Conservation (phyloP, 2,329 filamentous ascomycete species). For the Emericellopsis atlantica region DNA sequence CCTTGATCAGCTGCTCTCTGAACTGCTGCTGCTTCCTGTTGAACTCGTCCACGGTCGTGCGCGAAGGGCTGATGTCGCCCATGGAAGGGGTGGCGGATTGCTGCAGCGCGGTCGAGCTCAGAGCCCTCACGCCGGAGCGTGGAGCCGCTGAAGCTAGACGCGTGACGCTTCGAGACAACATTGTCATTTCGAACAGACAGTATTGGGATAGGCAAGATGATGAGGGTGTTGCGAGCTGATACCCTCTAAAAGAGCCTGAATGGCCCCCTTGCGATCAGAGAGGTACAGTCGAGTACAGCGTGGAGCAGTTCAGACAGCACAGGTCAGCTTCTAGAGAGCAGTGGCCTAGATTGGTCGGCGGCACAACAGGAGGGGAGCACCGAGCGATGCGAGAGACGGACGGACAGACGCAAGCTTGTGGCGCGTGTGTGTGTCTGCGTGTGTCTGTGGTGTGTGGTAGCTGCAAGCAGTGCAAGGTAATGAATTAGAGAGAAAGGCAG, state of each 20-base stretch:
- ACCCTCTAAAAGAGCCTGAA: background rate
- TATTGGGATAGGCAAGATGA: background rate
- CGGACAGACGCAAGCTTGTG: background rate
- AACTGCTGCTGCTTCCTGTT: conserved; percentile 76
- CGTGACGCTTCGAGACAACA: conserved; percentile 38
- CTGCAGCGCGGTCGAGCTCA: conserved; percentile 39
- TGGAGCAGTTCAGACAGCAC: background rate
- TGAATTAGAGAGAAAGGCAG: background rate
- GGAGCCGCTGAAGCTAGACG: conserved; percentile 27
- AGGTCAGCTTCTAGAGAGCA: conserved; percentile 1
- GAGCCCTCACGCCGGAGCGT: conserved; percentile 38
- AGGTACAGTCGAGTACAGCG: conserved; percentile 1
- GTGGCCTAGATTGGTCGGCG: background rate
- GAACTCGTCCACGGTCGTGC: conserved; percentile 62
- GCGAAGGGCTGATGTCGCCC: conserved; percentile 60
- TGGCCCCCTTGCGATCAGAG: conserved; percentile 1
- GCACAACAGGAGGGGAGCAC: background rate
- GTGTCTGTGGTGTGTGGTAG: too few relatives aligned
- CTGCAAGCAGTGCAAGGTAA: too few relatives aligned
- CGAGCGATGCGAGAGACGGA: background rate
- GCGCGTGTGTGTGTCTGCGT: too few relatives aligned
- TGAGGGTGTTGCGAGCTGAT: background rate
- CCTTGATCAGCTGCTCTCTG: conserved; percentile 66
- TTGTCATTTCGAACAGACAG: conserved; percentile 12
- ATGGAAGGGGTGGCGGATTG: conserved; percentile 55